Evolutionary conservation across 2,329 filamentous ascomycete species (phyloP).

Genomic region (Sporothrix dimorphospora): DNA sequence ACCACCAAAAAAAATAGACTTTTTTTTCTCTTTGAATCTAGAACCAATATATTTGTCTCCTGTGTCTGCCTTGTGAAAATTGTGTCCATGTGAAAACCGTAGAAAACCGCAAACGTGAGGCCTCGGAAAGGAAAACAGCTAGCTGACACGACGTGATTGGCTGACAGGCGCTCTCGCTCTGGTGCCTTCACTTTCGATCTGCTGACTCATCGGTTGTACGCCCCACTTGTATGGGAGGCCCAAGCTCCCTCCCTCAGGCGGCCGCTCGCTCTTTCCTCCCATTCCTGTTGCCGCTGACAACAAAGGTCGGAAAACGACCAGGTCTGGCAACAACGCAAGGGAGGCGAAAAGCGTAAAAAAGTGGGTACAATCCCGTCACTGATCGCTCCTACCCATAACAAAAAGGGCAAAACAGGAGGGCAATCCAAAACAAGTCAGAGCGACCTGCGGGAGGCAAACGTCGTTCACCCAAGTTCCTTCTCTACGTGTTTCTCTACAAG

Average conservation of each 20-base stretch:
- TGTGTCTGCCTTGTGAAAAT: constrained; percentile 22
- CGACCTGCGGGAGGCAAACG: constrained; percentile 9
- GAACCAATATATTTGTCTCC: background rate
- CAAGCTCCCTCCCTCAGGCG: constrained; percentile 17
- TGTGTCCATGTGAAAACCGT: background rate
- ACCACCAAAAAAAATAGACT: background rate
- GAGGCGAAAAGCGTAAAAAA: constrained; percentile 21
- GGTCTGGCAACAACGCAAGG: constrained; percentile 1
- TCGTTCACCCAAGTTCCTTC: background rate
- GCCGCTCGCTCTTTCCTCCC: constrained; percentile 8
- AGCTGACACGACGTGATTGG: constrained; percentile 19
- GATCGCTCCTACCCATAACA: constrained; percentile 18
- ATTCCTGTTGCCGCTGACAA: constrained; percentile 29
- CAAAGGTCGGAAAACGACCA: constrained; percentile 11
- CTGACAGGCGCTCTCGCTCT: constrained; percentile 4
- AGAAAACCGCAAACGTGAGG: background rate
- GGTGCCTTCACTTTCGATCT: background rate
- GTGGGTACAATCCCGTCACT: constrained; percentile 16
- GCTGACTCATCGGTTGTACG: constrained; percentile 5
- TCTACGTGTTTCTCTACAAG: background rate
- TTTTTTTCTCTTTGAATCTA: background rate
- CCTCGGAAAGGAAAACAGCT: background rate
- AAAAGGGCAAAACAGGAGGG: background rate
- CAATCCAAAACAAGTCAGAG: constrained; percentile 18
- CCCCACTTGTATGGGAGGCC: constrained; percentile 4